phyloP scores from a whole-genome alignment of 2,329 filamentous ascomycete genomes.

The Colletotrichum tofieldiae region DNA sequence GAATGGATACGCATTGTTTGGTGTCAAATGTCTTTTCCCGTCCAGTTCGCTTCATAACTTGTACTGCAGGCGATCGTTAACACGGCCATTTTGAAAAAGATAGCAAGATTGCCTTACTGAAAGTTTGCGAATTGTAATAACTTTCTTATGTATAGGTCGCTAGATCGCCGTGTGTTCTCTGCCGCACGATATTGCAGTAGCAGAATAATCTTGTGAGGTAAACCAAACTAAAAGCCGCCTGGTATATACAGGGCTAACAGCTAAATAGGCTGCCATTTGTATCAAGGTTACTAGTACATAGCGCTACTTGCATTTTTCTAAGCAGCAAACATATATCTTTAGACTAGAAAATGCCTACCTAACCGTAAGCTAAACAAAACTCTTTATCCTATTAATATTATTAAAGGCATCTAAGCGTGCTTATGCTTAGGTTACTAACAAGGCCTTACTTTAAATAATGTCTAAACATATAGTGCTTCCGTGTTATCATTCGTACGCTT shows the following conservation, averaged over 20 bases:
- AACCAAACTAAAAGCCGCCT: neutral
- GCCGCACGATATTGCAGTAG: neutral
- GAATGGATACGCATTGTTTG: too few relatives aligned
- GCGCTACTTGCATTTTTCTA: neutral
- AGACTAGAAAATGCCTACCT: neutral
- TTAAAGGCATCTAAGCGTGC: neutral
- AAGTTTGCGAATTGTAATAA: neutral
- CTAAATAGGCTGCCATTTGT: neutral
- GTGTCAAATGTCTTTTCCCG: too few relatives aligned
- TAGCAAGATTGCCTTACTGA: too few relatives aligned
- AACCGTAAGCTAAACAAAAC: neutral
- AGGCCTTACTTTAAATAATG: too few relatives aligned
- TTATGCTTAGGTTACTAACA: neutral
- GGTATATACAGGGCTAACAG: neutral
- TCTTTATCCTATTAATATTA: neutral
- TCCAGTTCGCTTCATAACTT: too few relatives aligned
- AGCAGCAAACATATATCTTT: neutral
- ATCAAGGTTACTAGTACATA: neutral
- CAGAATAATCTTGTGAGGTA: neutral
- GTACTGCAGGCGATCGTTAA: too few relatives aligned
- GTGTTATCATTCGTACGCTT: too few relatives aligned
- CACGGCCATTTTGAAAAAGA: too few relatives aligned
- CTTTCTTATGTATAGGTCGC: neutral
- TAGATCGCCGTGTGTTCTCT: neutral
- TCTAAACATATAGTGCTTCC: too few relatives aligned